phyloP scores from a whole-genome alignment of 306 rosid species.

The Malus fusca region DNA sequence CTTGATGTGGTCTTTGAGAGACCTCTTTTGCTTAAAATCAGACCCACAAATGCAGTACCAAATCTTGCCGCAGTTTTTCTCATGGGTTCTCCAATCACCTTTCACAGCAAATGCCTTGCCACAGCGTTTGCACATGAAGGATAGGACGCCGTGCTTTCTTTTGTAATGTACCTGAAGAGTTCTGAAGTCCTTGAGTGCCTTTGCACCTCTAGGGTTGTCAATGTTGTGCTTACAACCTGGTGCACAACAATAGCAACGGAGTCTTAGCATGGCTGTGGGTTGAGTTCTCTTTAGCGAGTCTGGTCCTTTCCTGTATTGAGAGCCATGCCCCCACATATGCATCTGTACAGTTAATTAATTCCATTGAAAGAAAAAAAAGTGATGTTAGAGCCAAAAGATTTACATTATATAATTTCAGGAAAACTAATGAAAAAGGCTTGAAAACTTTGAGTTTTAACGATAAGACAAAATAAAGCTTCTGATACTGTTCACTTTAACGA shows the following conservation, averaged over 20 bases:
- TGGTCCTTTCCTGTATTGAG: not conserved
- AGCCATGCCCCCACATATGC: not conserved
- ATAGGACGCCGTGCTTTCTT: constrained; percentile 75
- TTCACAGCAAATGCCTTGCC: constrained; percentile 72
- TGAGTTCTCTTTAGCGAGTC: not conserved
- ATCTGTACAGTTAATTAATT: not conserved
- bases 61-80: constrained; percentile 87
- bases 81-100: constrained; percentile 94
- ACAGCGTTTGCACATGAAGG: constrained; percentile 74
- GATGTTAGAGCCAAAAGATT: not conserved
- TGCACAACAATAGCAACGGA: not conserved
- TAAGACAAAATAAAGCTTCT: too few relatives aligned
- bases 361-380: not conserved
- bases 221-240: not conserved
- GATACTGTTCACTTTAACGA: too few relatives aligned
- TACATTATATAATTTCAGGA: not conserved
- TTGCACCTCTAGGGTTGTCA: not conserved
- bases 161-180: constrained; percentile 92
- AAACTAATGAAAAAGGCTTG: too few relatives aligned
- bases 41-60: constrained; percentile 94
- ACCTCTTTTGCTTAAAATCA: constrained; percentile 74
- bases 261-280: not conserved
- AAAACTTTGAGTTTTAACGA: too few relatives aligned
- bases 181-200: constrained; percentile 69
- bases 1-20: not conserved